Evolutionary conservation across 805 yeast species (phyloP).

Genomic region (Debaryomyces castellii): DNA sequence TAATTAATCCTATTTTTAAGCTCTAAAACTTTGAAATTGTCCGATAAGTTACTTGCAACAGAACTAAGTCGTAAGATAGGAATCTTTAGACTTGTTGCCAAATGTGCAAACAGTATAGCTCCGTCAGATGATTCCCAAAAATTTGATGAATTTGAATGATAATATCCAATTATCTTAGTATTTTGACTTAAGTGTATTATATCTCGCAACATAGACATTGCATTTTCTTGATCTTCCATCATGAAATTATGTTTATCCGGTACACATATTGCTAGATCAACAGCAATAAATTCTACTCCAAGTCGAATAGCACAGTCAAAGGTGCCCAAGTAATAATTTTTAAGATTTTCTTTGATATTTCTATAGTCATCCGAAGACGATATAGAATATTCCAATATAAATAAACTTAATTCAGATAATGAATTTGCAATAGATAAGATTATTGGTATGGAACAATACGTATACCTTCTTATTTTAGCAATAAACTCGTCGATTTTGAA

Average conservation of each 20-base stretch:
- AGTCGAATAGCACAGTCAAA: slow-evolving; percentile 4
- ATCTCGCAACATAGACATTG: background rate
- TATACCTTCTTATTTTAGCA: slow-evolving; percentile 8
- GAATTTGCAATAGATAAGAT: slow-evolving; percentile 7
- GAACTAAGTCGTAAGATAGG: slow-evolving; percentile 6
- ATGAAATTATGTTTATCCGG: slow-evolving; percentile 2
- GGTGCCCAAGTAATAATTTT: slow-evolving; percentile 5
- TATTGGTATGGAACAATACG: slow-evolving; percentile 8
- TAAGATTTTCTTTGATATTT: slow-evolving; percentile 2
- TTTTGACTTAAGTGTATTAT: slow-evolving; percentile 4
- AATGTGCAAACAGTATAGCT: slow-evolving; percentile 3
- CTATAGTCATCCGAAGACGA: slow-evolving; percentile 1
- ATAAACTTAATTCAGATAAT: slow-evolving; percentile 4
- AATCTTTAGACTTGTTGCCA: slow-evolving; percentile 7
- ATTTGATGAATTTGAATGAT: slow-evolving; percentile 3
- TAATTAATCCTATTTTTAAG: slow-evolving; percentile 2
- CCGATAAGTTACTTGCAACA: slow-evolving; percentile 6
- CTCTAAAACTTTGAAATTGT: slow-evolving; percentile 8
- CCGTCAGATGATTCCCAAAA: slow-evolving; percentile 10
- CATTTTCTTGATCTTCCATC: slow-evolving; percentile 1
- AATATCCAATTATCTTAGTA: slow-evolving; percentile 11
- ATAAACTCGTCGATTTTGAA: slow-evolving; percentile 6
- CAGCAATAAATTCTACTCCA: slow-evolving; percentile 6
- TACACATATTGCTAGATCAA: slow-evolving; percentile 6
- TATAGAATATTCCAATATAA: slow-evolving; percentile 6